A percentile compares a stretch with the other conserved stretches of the same genome.
Evolutionary conservation across 2,329 filamentous ascomycete species (phyloP).

Genomic region (Cladosporium sp.): DNA sequence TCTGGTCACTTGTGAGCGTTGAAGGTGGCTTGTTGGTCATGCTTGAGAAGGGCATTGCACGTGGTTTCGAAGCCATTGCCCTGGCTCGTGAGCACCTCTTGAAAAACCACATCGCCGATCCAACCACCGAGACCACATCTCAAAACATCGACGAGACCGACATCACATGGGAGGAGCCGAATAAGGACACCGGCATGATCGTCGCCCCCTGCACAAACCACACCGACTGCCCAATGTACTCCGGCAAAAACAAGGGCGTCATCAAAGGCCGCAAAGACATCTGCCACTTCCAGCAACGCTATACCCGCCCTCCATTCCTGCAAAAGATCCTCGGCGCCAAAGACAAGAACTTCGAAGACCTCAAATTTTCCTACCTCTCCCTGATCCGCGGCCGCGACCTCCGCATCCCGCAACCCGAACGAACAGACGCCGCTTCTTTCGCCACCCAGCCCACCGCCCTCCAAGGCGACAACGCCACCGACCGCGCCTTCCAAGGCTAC

Average conservation of each 20-base stretch:
- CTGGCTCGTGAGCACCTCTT: conserved; percentile 79
- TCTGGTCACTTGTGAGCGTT: conserved; percentile 84
- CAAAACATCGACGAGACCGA: conserved; percentile 40
- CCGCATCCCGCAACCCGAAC: conserved; percentile 40
- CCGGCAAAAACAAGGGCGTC: conserved; percentile 60
- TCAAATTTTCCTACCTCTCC: conserved; percentile 86
- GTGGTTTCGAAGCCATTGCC: conserved; percentile 90
- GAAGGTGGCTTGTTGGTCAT: conserved; percentile 84
- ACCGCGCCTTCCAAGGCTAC: conserved; percentile 72
- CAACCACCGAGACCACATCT: conserved; percentile 46
- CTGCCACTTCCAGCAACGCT: conserved; percentile 89
- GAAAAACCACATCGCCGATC: conserved; percentile 70
- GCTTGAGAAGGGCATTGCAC: conserved; percentile 86
- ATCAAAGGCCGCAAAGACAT: conserved; percentile 79
- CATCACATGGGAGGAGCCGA: conserved; percentile 25
- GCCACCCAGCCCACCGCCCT: conserved; percentile 34
- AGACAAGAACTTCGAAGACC: conserved; percentile 82
- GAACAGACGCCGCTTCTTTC: conserved; percentile 34
- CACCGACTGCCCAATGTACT: conserved; percentile 83
- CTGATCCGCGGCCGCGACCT: conserved; percentile 74
- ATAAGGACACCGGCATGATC: conserved; percentile 64
- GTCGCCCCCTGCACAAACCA: conserved; percentile 81
- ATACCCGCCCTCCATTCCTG: conserved; percentile 78
- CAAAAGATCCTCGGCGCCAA: conserved; percentile 71
- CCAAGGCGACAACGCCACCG: conserved; percentile 61